Evolutionary conservation across 495 filamentous ascomycete species (phyloP).

Genomic region (Aspergillus cristatus): DNA sequence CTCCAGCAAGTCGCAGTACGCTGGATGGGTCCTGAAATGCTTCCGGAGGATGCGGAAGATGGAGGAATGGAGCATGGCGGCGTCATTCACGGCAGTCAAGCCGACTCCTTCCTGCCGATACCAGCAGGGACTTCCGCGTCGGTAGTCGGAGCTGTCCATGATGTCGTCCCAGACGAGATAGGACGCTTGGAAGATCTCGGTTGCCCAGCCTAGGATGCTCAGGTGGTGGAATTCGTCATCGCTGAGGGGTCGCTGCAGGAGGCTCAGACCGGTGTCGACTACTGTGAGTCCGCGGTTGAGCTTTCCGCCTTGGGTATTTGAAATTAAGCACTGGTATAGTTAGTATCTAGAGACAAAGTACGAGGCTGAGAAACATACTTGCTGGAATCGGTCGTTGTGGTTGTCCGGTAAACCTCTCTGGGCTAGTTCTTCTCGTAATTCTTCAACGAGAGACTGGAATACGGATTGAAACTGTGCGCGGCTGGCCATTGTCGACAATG

Average conservation of each 20-base stretch:
- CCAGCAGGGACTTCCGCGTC: conserved; percentile 91
- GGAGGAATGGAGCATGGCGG: conserved; percentile 84
- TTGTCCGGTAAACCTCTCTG: conserved; percentile 73
- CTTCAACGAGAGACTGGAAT: conserved; percentile 71
- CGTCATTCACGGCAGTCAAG: conserved; percentile 94
- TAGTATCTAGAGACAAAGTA: too few species aligned
- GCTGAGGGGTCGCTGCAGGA: conserved; percentile 61
- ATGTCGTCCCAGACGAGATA: conserved; percentile 98
- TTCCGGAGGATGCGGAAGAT: conserved; percentile 92
- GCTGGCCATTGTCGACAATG: conserved; percentile 54
- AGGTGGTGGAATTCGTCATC: conserved; percentile 76
- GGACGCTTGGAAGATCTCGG: conserved; percentile 95
- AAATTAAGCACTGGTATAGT: conserved; percentile 69
- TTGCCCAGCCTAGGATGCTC: conserved; percentile 88
- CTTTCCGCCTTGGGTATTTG: conserved; percentile 90
- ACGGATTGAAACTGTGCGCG: conserved; percentile 79
- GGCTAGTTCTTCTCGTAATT: conserved; percentile 72
- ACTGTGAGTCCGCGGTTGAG: conserved; percentile 98
- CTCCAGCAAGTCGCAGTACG: conserved; percentile 85
- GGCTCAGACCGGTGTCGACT: conserved; percentile 74
- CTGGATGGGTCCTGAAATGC: conserved; percentile 74
- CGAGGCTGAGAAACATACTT: too few species aligned
- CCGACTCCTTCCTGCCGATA: conserved; percentile 80
- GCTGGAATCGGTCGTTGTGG: conserved; percentile 16
- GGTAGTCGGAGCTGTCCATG: conserved; percentile 91